phyloP scores from a whole-genome alignment of 495 filamentous ascomycete genomes.

The Aspergillus incahuasiensis region DNA sequence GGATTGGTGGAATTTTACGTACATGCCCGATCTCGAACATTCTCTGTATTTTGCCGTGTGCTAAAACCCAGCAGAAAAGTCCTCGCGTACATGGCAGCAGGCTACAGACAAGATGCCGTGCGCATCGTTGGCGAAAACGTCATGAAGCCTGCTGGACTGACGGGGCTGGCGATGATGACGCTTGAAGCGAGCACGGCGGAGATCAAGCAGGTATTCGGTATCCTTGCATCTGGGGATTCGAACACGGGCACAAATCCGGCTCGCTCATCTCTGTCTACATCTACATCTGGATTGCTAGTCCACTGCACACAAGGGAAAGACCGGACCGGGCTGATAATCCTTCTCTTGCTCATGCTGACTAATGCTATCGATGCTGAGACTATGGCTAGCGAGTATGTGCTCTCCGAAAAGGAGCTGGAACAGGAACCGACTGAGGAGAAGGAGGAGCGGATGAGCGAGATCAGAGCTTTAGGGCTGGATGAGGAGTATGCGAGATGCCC shows the following conservation, averaged over 20 bases:
- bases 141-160: slow-evolving; percentile 64
- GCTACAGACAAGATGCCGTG: slow-evolving; percentile 64
- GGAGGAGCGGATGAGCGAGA: slow-evolving; percentile 61
- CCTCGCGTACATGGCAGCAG: slow-evolving; percentile 54
- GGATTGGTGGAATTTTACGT: slow-evolving; percentile 63
- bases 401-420: slow-evolving; percentile 54
- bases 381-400: slow-evolving; percentile 63
- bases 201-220: slow-evolving; percentile 53
- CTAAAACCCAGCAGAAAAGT: slow-evolving; percentile 44
- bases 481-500: slow-evolving; percentile 65
- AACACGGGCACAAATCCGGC: slow-evolving; percentile 13
- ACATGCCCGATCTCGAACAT: slow-evolving; percentile 32
- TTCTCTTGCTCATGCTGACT: slow-evolving; percentile 58
- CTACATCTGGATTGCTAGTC: slow-evolving; percentile 55
- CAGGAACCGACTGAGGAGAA: slow-evolving; percentile 42
- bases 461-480: slow-evolving; percentile 60
- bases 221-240: slow-evolving; percentile 21
- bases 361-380: slow-evolving; percentile 48
- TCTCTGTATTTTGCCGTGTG: slow-evolving; percentile 1
- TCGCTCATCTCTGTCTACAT: not conserved
- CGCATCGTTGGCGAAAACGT: slow-evolving; percentile 61
- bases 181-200: slow-evolving; percentile 59
- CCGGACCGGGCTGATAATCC: slow-evolving; percentile 69
- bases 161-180: slow-evolving; percentile 58
- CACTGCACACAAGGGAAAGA: slow-evolving; percentile 92